Conservation (phyloP, 2,329 filamentous ascomycete genomes). For the Hirsutella thompsonii region DNA sequence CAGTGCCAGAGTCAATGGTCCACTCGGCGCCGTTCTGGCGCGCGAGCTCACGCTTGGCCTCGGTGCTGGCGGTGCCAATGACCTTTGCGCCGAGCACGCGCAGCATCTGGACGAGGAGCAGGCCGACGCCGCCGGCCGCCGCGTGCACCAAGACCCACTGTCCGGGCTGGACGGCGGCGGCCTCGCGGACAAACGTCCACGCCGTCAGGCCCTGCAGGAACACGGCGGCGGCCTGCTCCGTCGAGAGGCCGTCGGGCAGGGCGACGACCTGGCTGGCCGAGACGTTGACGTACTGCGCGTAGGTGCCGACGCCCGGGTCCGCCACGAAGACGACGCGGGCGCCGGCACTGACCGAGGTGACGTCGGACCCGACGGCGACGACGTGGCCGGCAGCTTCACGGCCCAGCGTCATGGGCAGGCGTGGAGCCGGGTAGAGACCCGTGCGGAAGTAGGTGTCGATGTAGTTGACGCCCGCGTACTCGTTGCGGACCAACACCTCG, state of each 20-base stretch:
- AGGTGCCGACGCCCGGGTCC: slow-evolving; percentile 24
- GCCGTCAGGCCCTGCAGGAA: slow-evolving; percentile 78
- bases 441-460: slow-evolving; percentile 87
- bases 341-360: slow-evolving; percentile 43
- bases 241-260: slow-evolving; percentile 48
- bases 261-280: slow-evolving; percentile 41
- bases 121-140: slow-evolving; percentile 70
- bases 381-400: slow-evolving; percentile 67
- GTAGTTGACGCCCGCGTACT: slow-evolving; percentile 71
- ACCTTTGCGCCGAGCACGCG: slow-evolving; percentile 58
- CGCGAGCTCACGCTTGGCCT: slow-evolving; percentile 60
- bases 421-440: slow-evolving; percentile 60
- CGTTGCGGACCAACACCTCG: slow-evolving; percentile 70
- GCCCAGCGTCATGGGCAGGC: slow-evolving; percentile 62
- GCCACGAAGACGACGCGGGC: slow-evolving; percentile 61
- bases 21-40: slow-evolving; percentile 58
- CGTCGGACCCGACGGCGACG: slow-evolving; percentile 42
- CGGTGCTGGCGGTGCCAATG: slow-evolving; percentile 66
- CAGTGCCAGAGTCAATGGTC: slow-evolving; percentile 51
- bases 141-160: slow-evolving; percentile 80
- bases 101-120: slow-evolving; percentile 64
- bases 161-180: slow-evolving; percentile 59
- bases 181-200: slow-evolving; percentile 64
- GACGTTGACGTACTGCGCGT: slow-evolving; percentile 43
- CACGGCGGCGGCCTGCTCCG: slow-evolving; percentile 52